These are phyloP conservation scores for Groenewaldozyma salmanticensis DNA, from an alignment of 805 yeast genomes.

Conservation along the genomic window DNA sequence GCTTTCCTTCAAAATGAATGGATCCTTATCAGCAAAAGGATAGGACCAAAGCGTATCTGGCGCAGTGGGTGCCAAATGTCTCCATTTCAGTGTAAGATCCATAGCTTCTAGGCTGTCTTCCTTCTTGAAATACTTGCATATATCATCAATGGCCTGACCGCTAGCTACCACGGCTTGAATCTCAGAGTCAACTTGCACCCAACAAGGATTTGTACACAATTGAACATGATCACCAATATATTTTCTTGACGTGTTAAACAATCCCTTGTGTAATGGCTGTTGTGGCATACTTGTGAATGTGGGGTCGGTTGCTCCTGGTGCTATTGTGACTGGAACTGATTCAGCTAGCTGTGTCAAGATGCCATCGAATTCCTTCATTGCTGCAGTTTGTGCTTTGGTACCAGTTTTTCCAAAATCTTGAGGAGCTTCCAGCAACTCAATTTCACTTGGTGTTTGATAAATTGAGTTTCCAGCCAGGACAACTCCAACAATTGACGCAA, in stretches of 20 bases:
- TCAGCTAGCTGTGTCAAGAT: slow-evolving; percentile 47
- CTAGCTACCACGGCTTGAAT: slow-evolving; percentile 58
- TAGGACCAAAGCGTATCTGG: slow-evolving; percentile 92
- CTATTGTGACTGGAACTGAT: slow-evolving; percentile 57
- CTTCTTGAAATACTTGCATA: slow-evolving; percentile 52
- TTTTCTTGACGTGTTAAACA: slow-evolving; percentile 42
- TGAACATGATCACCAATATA: slow-evolving; percentile 35
- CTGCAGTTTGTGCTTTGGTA: not conserved
- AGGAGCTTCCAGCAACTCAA: not conserved
- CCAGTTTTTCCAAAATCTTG: not conserved
- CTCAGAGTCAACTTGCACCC: slow-evolving; percentile 47
- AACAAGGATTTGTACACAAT: slow-evolving; percentile 61
- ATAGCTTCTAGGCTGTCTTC: slow-evolving; percentile 43
- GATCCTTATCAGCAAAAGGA: slow-evolving; percentile 70
- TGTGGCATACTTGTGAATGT: slow-evolving; percentile 82
- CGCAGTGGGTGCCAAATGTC: slow-evolving; percentile 84
- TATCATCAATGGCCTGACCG: slow-evolving; percentile 79
- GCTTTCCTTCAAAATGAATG: slow-evolving; percentile 62
- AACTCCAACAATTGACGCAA: slow-evolving; percentile 35
- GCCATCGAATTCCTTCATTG: slow-evolving; percentile 35
- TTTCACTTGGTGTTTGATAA: slow-evolving; percentile 15
- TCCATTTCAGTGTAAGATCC: slow-evolving; percentile 69
- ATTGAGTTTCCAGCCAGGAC: slow-evolving; percentile 70
- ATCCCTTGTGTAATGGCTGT: slow-evolving; percentile 74
- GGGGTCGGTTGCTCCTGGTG: slow-evolving; percentile 86